phyloP scores from a whole-genome alignment of 164 flowering plant species.

The Chimonanthus salicifolius region DNA sequence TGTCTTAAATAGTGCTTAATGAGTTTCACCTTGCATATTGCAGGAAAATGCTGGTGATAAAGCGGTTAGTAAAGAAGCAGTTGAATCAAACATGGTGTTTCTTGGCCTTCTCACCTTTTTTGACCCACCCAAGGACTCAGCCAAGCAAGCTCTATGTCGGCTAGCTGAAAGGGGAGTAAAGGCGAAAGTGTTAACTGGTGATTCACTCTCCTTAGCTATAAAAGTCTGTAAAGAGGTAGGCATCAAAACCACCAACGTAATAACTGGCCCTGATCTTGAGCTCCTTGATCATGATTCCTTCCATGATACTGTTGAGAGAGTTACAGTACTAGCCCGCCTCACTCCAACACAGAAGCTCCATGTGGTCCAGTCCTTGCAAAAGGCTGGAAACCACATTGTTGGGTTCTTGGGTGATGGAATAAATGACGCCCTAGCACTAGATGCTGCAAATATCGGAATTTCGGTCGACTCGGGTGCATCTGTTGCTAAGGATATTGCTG shows the following conservation, averaged over 20 bases:
- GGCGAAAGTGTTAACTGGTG: conserved; percentile 73
- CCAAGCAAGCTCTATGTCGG: conserved; percentile 67
- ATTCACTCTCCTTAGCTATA: conserved; percentile 57
- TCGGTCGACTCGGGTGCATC: conserved; percentile 74
- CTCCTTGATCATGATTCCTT: conserved; percentile 44
- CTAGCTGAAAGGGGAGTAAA: conserved; percentile 71
- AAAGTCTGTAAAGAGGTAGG: conserved; percentile 72
- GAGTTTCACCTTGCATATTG: conserved; percentile 4
- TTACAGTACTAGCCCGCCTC: conserved; percentile 70
- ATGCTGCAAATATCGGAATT: conserved; percentile 72
- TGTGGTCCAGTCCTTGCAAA: conserved; percentile 65
- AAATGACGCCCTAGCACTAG: conserved; percentile 67
- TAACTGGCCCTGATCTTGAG: conserved; percentile 75
- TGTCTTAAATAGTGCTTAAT: too few species aligned
- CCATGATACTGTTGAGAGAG: conserved; percentile 56
- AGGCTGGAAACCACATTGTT: conserved; percentile 49
- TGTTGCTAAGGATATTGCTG: conserved; percentile 64
- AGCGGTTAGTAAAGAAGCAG: conserved; percentile 16
- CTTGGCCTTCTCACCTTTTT: conserved; percentile 59
- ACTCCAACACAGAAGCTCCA: conserved; percentile 75
- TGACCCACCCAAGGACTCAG: conserved; percentile 85
- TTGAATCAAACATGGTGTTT: conserved; percentile 64
- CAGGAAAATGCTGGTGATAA: conserved; percentile 25
- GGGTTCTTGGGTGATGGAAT: conserved; percentile 79
- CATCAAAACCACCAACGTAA: conserved; percentile 53